Evolutionary conservation across 164 flowering plant genomes (phyloP).

Genomic region (Vitis cinerea): DNA sequence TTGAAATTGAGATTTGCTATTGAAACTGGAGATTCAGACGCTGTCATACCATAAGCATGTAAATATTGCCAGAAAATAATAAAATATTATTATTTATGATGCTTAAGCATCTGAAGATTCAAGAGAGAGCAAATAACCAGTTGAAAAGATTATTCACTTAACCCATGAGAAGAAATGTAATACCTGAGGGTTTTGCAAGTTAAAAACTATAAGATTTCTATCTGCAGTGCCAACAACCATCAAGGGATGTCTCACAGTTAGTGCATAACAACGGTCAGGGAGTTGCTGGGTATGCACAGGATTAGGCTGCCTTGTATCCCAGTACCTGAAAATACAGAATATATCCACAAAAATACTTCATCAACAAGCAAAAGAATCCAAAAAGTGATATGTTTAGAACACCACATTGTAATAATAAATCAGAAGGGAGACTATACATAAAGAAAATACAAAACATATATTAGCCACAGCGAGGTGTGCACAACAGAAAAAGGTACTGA

Average conservation of each 20-base stretch:
- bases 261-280: slow-evolving; percentile 91
- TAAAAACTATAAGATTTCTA: slow-evolving; percentile 74
- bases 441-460: no score
- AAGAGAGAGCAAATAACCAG: no score
- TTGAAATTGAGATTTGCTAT: no score
- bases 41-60: not conserved
- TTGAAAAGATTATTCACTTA: no score
- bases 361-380: not conserved
- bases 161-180: not conserved
- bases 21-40: no score
- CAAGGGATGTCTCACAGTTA: slow-evolving; percentile 77
- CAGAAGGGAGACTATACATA: not conserved
- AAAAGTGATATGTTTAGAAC: no score
- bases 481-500: no score
- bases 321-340: slow-evolving; percentile 52
- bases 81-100: not conserved
- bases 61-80: not conserved
- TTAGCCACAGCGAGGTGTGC: no score
- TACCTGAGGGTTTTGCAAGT: slow-evolving; percentile 95
- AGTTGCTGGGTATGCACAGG: slow-evolving; percentile 95
- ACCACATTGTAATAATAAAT: no score
- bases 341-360: not conserved
- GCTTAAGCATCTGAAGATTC: no score
- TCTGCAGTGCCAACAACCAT: slow-evolving; percentile 99
- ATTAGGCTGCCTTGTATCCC: slow-evolving; percentile 87